Percentiles rank a stretch among this genome's conserved stretches.
phyloP scores from a whole-genome alignment of 176 grass and related monocot genomes.

The Musa beccarii region DNA sequence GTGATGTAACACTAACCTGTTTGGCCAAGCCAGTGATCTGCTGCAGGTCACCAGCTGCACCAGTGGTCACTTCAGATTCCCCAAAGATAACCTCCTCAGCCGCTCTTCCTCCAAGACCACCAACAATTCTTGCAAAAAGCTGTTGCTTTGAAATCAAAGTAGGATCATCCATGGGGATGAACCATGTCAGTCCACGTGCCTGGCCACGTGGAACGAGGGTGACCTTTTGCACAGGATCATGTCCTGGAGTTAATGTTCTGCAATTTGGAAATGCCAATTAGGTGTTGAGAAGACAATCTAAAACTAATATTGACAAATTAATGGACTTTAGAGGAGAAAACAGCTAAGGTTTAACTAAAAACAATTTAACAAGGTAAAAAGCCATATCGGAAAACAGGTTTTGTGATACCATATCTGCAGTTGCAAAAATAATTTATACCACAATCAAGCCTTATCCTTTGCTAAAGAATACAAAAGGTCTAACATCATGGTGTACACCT shows the following conservation, averaged over 20 bases:
- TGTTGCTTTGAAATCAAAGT: constrained; percentile 92
- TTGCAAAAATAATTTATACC: no score
- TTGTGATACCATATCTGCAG: background rate
- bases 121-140: constrained; percentile 94
- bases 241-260: constrained; percentile 93
- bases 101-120: constrained; percentile 89
- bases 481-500: no score
- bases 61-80: constrained; percentile 93
- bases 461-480: no score
- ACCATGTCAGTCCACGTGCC: constrained; percentile 96
- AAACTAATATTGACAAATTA: background rate
- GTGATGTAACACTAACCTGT: constrained; percentile 40
- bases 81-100: constrained; percentile 95
- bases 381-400: background rate
- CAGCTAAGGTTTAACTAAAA: background rate
- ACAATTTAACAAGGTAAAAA: background rate
- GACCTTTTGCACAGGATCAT: constrained; percentile 96
- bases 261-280: constrained; percentile 8
- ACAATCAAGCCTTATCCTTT: no score
- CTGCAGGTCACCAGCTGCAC: constrained; percentile 95
- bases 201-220: constrained; percentile 88
- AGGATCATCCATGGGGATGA: constrained; percentile 92
- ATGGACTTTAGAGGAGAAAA: background rate
- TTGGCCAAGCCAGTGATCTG: constrained; percentile 97
- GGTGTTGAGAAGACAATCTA: background rate